Conservation (phyloP, 371 early-diverging fungal species). For the Neoconidiobolus thromboides region DNA sequence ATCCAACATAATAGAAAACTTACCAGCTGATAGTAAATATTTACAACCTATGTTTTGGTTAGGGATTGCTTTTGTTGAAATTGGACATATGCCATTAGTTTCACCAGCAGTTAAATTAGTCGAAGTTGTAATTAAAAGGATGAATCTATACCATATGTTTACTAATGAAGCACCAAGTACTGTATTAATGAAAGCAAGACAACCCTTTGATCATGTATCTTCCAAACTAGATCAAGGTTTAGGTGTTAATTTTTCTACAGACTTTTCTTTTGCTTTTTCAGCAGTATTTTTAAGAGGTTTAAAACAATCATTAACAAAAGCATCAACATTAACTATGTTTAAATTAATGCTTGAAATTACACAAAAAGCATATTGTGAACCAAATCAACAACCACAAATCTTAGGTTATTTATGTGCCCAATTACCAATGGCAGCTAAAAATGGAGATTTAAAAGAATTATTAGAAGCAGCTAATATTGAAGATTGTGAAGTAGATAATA, state of each 20-base stretch:
- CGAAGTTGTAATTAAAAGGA: constrained; percentile 42
- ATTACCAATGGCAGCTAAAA: constrained; percentile 43
- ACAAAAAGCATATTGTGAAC: constrained; percentile 22
- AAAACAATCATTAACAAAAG: constrained; percentile 48
- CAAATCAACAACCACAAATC: constrained; percentile 17
- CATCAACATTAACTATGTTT: constrained; percentile 46
- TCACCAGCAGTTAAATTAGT: constrained; percentile 45
- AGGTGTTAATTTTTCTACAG: constrained; percentile 62
- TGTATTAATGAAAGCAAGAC: constrained; percentile 50
- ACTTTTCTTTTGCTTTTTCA: constrained; percentile 75
- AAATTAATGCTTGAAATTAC: constrained; percentile 51
- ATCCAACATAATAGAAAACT: constrained; percentile 62
- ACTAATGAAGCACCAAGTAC: constrained; percentile 35
- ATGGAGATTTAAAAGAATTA: constrained; percentile 36
- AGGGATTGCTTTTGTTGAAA: constrained; percentile 61
- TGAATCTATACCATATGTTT: constrained; percentile 59
- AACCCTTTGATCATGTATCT: constrained; percentile 26
- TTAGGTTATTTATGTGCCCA: constrained; percentile 59
- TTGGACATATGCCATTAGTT: constrained; percentile 63
- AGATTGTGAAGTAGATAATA: constrained; percentile 20
- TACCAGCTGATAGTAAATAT: constrained; percentile 59
- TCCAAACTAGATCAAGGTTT: constrained; percentile 44
- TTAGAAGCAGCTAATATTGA: constrained; percentile 33
- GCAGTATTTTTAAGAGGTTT: constrained; percentile 66
- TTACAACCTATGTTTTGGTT: constrained; percentile 78